A percentile compares a stretch with the other conserved stretches of the same genome.
These are phyloP conservation scores for Aquilaria agallochum DNA, from an alignment of 441 rosid genomes.

Conservation along the genomic window DNA sequence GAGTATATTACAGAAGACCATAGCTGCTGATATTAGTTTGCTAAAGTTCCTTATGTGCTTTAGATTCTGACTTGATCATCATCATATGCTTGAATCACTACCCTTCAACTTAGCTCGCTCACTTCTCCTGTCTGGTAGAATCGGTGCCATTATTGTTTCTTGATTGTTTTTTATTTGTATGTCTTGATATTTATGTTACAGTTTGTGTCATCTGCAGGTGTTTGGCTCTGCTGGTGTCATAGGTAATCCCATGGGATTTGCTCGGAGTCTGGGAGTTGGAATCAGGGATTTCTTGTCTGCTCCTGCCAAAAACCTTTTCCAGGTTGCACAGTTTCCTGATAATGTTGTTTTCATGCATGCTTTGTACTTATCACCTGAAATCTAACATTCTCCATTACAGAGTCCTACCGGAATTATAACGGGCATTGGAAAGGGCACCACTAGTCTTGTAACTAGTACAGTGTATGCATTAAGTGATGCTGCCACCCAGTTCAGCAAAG, in stretches of 20 bases:
- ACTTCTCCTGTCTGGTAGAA: too few relatives aligned
- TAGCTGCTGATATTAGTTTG: too few relatives aligned
- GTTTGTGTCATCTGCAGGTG: slow-evolving; percentile 46
- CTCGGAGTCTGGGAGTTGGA: slow-evolving; percentile 93
- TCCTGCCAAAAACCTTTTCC: slow-evolving; percentile 78
- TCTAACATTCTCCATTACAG: slow-evolving; percentile 36
- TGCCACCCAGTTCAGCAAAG: slow-evolving; percentile 97
- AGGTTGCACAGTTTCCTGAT: slow-evolving; percentile 38
- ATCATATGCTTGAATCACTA: too few relatives aligned
- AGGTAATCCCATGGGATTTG: slow-evolving; percentile 98
- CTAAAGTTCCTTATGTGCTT: too few relatives aligned
- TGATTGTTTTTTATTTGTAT: background rate
- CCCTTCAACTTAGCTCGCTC: too few relatives aligned
- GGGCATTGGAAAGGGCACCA: slow-evolving; percentile 96
- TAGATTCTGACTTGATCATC: too few relatives aligned
- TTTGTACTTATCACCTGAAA: slow-evolving; percentile 12
- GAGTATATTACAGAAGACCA: too few relatives aligned
- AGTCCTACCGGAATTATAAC: slow-evolving; percentile 88
- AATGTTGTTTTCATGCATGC: slow-evolving; percentile 3
- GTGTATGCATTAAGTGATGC: slow-evolving; percentile 95
- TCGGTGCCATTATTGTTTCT: too few relatives aligned
- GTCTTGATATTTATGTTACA: background rate
- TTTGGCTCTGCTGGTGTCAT: slow-evolving; percentile 99
- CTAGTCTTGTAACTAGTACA: slow-evolving; percentile 90
- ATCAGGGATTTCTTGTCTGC: slow-evolving; percentile 88